phyloP scores from a whole-genome alignment of 805 yeast genomes.

The Candida suzukii region DNA sequence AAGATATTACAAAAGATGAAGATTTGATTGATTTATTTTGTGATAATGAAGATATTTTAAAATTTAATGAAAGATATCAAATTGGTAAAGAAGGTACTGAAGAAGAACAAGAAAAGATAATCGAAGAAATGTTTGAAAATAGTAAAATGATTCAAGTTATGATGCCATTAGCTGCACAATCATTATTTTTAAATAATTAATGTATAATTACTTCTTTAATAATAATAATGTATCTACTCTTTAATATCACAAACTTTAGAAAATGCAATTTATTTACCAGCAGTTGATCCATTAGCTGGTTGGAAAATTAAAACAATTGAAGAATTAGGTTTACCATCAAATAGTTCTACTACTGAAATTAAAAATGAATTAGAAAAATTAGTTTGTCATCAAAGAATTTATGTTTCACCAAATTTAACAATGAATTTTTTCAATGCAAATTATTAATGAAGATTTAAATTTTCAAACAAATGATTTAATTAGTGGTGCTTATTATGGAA shows the following conservation, averaged over 20 bases:
- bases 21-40: slow-evolving; percentile 24
- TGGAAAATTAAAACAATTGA: slow-evolving; percentile 16
- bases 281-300: slow-evolving; percentile 10
- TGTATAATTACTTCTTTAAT: neutral
- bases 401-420: slow-evolving; percentile 46
- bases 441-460: slow-evolving; percentile 18
- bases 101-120: slow-evolving; percentile 7
- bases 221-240: too few species aligned
- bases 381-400: slow-evolving; percentile 47
- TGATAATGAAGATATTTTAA: slow-evolving; percentile 16
- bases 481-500: slow-evolving; percentile 43
- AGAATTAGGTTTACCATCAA: slow-evolving; percentile 22
- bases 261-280: slow-evolving; percentile 14
- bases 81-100: slow-evolving; percentile 5
- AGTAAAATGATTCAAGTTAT: slow-evolving; percentile 22
- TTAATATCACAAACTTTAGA: slow-evolving; percentile 8
- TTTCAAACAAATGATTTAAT: slow-evolving; percentile 24
- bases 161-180: slow-evolving; percentile 29
- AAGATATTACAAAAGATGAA: slow-evolving; percentile 17
- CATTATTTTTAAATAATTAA: slow-evolving; percentile 2
- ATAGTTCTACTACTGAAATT: slow-evolving; percentile 4
- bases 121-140: slow-evolving; percentile 15
- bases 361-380: slow-evolving; percentile 31
- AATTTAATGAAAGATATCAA: slow-evolving; percentile 13
- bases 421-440: slow-evolving; percentile 28